These are phyloP conservation scores for Globisporangium uncinulatum DNA, from an alignment of 352 stramenopile species.

Conservation along the genomic window DNA sequence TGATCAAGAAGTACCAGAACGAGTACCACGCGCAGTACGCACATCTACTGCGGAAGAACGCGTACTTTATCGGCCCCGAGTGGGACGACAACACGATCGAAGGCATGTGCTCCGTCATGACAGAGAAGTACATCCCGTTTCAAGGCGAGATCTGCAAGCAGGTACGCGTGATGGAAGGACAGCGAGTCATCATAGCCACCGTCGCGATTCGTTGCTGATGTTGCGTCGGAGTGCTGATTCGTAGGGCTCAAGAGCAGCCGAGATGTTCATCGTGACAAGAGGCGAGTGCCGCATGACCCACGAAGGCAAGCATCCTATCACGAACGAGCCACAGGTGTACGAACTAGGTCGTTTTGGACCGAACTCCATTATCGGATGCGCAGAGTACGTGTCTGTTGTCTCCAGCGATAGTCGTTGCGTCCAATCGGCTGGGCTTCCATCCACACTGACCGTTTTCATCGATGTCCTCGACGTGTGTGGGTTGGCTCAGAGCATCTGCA, in stretches of 20 bases:
- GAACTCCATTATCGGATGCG: constrained; percentile 73
- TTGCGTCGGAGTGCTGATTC: neutral
- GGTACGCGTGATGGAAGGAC: constrained; percentile 12
- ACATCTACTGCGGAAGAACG: constrained; percentile 68
- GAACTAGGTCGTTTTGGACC: constrained; percentile 65
- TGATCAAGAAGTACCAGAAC: constrained; percentile 83
- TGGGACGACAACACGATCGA: constrained; percentile 83
- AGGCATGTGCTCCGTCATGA: constrained; percentile 83
- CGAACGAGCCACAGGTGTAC: constrained; percentile 48
- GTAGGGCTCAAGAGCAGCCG: constrained; percentile 59
- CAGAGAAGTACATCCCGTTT: constrained; percentile 74
- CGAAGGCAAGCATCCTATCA: constrained; percentile 73
- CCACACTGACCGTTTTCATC: too few relatives aligned
- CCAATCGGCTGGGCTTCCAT: too few relatives aligned
- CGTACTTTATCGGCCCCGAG: constrained; percentile 69
- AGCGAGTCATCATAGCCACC: neutral
- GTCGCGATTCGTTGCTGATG: too few relatives aligned
- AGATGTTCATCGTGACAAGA: constrained; percentile 72
- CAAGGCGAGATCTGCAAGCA: constrained; percentile 75
- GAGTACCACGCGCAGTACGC: constrained; percentile 79
- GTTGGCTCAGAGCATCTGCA: constrained; percentile 45
- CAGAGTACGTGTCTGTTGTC: constrained; percentile 44
- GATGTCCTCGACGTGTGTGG: neutral
- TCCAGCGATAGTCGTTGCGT: too few relatives aligned
- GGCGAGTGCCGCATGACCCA: constrained; percentile 73